These are phyloP conservation scores for Verticillium nonalfalfae DNA, from an alignment of 2,329 filamentous ascomycete genomes.

Conservation along the genomic window DNA sequence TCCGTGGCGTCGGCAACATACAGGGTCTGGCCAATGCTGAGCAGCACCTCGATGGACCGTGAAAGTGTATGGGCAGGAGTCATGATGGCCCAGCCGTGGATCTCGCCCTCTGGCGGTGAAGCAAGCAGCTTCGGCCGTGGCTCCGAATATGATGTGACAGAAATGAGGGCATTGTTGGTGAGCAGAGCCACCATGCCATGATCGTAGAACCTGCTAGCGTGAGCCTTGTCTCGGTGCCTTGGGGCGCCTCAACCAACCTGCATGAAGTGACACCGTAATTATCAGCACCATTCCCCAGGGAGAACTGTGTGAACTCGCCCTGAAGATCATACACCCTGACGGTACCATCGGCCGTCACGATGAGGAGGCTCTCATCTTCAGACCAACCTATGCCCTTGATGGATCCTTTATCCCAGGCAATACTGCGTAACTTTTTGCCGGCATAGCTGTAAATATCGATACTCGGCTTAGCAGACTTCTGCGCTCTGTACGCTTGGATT, in stretches of 20 bases:
- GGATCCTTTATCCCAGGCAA: slow-evolving; percentile 88
- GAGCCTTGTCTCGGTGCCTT: not conserved
- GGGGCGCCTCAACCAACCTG: slow-evolving; percentile 32
- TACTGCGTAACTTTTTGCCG: slow-evolving; percentile 77
- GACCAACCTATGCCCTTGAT: slow-evolving; percentile 94
- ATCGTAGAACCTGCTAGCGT: slow-evolving; percentile 60
- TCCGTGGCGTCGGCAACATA: slow-evolving; percentile 84
- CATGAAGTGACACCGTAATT: slow-evolving; percentile 84
- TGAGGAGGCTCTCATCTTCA: slow-evolving; percentile 85
- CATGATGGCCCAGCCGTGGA: slow-evolving; percentile 85
- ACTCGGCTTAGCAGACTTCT: slow-evolving; percentile 66
- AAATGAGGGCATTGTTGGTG: slow-evolving; percentile 78
- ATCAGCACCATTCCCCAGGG: slow-evolving; percentile 82
- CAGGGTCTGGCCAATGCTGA: slow-evolving; percentile 79
- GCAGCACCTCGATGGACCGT: slow-evolving; percentile 83
- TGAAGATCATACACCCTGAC: slow-evolving; percentile 91
- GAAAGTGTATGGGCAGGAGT: slow-evolving; percentile 85
- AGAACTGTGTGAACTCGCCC: slow-evolving; percentile 92
- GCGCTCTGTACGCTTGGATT: slow-evolving; percentile 69
- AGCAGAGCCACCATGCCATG: slow-evolving; percentile 90
- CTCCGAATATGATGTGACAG: slow-evolving; percentile 85
- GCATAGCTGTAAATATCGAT: slow-evolving; percentile 95
- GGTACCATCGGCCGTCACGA: slow-evolving; percentile 82
- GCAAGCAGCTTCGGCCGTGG: slow-evolving; percentile 82
- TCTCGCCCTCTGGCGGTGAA: slow-evolving; percentile 65